Percentiles rank a stretch among this genome's conserved stretches.
These are phyloP conservation scores for Ramaria sp. DNA, from an alignment of 768 basidiomycete genomes.

Conservation along the genomic window DNA sequence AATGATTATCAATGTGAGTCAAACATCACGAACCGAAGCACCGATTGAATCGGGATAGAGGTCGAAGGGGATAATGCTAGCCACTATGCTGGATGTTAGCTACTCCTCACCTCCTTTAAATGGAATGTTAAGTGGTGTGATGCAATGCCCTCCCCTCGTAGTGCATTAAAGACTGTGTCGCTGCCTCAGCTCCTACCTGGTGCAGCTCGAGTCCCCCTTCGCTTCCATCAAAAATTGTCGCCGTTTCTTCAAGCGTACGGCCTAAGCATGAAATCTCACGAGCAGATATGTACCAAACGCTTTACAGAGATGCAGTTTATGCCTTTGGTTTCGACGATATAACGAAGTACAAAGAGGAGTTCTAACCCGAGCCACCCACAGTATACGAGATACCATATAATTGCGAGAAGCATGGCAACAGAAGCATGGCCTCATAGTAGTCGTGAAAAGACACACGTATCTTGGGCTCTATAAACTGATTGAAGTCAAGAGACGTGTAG, in stretches of 20 bases:
- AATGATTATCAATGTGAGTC: neutral
- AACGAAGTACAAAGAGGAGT: constrained; percentile 42
- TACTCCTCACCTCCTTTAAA: neutral
- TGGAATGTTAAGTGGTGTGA: neutral
- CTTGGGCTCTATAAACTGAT: constrained; percentile 67
- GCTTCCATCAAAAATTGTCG: constrained; percentile 59
- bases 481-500: constrained; percentile 61
- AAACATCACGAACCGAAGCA: neutral
- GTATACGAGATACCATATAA: constrained; percentile 39
- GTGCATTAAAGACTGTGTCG: constrained; percentile 18
- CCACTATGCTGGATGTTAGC: neutral
- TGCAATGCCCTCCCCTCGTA: constrained; percentile 1
- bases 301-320: constrained; percentile 6
- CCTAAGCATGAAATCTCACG: constrained; percentile 22
- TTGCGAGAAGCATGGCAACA: neutral
- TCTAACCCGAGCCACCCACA: constrained; percentile 57
- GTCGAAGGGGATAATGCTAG: neutral
- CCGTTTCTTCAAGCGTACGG: constrained; percentile 63
- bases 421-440: too few relatives aligned
- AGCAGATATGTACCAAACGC: neutral
- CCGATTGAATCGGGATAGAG: neutral
- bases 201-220: constrained; percentile 29
- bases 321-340: constrained; percentile 57
- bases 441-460: constrained; percentile 20
- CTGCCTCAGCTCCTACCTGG: constrained; percentile 37